Conservation (phyloP, 345 rosid species). For the Gossypium ekmanianum region DNA sequence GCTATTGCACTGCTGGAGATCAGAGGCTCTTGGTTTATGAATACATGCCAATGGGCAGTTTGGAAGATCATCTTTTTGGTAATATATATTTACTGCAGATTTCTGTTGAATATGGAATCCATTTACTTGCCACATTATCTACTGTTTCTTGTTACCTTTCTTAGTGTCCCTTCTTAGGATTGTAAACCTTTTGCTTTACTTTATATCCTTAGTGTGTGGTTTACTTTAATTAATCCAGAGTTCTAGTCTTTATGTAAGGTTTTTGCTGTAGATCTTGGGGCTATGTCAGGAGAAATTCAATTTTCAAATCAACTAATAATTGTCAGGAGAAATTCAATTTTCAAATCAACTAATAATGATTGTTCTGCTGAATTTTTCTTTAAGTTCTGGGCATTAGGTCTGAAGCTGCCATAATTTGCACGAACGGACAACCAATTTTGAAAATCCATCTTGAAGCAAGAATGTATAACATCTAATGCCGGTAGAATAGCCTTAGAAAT, state of each 20-base stretch:
- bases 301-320: neutral
- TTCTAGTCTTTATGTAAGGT: neutral
- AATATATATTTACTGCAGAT: slow-evolving; percentile 16
- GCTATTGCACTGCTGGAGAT: slow-evolving; percentile 93
- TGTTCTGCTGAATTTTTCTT: neutral
- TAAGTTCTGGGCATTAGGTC: neutral
- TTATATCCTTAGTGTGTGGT: neutral
- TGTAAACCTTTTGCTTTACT: neutral
- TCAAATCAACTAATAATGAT: neutral
- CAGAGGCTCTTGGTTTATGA: slow-evolving; percentile 94
- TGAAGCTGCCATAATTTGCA: neutral
- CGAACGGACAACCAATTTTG: neutral
- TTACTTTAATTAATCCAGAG: neutral
- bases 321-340: neutral
- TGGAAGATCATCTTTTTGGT: slow-evolving; percentile 97
- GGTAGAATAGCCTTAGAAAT: slow-evolving; percentile 7
- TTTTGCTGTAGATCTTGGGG: neutral
- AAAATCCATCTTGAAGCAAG: neutral
- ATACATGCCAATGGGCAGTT: slow-evolving; percentile 90
- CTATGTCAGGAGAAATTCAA: neutral
- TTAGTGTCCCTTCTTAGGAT: neutral
- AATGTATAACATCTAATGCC: neutral
- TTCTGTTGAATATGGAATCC: neutral
- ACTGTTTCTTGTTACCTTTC: neutral
- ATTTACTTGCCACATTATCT: neutral